These are phyloP conservation scores for Eutrema heterophyllum DNA, from an alignment of 345 rosid genomes.

Conservation along the genomic window DNA sequence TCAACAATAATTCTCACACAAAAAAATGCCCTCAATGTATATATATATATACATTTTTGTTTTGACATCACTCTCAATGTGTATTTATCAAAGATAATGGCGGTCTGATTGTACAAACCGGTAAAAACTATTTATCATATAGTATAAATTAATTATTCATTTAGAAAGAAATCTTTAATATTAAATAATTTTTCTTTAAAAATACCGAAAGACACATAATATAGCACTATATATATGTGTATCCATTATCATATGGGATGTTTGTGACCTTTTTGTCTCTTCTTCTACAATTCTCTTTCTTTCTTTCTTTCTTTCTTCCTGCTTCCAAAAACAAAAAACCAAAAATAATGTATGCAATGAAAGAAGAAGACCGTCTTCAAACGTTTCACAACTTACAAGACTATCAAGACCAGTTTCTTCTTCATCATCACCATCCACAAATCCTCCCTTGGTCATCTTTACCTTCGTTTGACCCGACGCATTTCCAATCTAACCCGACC, in stretches of 20 bases:
- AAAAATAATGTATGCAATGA: constrained; percentile 55
- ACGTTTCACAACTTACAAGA: constrained; percentile 54
- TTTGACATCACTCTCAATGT: background rate
- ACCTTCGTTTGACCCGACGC: constrained; percentile 30
- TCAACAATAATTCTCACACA: background rate
- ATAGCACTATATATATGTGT: constrained; percentile 24
- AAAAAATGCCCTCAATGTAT: background rate
- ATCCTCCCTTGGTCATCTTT: constrained; percentile 26
- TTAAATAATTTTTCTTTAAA: background rate
- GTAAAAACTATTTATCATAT: background rate
- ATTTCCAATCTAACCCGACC: constrained; percentile 33
- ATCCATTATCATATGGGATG: constrained; percentile 31
- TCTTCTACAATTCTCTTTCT: constrained; percentile 16
- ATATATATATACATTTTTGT: too few species aligned
- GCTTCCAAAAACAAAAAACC: constrained; percentile 2
- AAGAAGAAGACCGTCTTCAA: constrained; percentile 72
- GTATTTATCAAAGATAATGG: constrained; percentile 18
- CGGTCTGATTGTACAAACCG: constrained; percentile 19
- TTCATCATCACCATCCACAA: constrained; percentile 51
- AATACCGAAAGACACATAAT: background rate
- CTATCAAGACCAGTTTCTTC: constrained; percentile 62
- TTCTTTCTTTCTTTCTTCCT: constrained; percentile 5
- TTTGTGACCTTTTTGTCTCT: constrained; percentile 36
- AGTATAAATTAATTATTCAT: background rate
- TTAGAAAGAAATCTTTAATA: constrained; percentile 2